Percentiles rank a stretch among this genome's conserved stretches.
Conservation (phyloP, 371 early-diverging fungal species). For the Mucor velutinosus region DNA sequence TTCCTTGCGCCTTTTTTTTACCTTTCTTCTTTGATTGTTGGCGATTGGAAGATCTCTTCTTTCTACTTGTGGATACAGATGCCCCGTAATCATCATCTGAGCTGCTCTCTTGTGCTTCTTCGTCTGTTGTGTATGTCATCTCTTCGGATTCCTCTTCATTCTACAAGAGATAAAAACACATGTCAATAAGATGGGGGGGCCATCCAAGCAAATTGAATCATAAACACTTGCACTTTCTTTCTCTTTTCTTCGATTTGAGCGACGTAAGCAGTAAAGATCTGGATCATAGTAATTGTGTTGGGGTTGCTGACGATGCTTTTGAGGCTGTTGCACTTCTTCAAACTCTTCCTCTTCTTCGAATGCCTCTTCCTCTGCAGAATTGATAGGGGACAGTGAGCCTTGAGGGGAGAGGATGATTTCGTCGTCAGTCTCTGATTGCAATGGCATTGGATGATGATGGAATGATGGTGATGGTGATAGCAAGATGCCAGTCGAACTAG, state of each 20-base stretch:
- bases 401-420: constrained; percentile 15
- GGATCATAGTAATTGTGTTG: constrained; percentile 18
- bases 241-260: constrained; percentile 21
- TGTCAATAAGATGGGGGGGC: not conserved
- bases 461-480: not conserved
- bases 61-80: not conserved
- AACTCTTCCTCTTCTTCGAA: not conserved
- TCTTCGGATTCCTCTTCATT: constrained; percentile 20
- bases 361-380: constrained; percentile 2
- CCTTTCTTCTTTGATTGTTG: constrained; percentile 1
- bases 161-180: not conserved
- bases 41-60: not conserved
- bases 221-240: constrained; percentile 8
- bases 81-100: constrained; percentile 27
- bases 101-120: constrained; percentile 11
- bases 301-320: not conserved
- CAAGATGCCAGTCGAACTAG: not conserved
- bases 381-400: constrained; percentile 20
- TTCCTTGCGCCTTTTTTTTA: not conserved
- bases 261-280: constrained; percentile 28
- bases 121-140: constrained; percentile 24
- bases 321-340: not conserved
- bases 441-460: not conserved
- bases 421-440: constrained; percentile 11
- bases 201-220: not conserved